phyloP scores from a whole-genome alignment of 805 yeast species.

The Yamadazyma nakazawae region DNA sequence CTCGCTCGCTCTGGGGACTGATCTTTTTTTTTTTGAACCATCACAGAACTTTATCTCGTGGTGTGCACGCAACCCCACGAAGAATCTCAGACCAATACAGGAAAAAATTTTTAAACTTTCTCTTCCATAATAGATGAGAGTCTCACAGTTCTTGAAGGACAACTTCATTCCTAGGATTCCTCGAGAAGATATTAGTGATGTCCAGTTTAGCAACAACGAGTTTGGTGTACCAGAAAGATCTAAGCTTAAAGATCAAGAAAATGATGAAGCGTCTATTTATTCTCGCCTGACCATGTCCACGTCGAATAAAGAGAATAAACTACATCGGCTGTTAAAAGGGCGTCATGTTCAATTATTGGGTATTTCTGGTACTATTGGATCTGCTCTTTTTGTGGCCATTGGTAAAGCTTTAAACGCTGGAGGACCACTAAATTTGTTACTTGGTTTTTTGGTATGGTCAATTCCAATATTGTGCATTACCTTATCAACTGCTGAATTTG shows the following conservation, averaged over 20 bases:
- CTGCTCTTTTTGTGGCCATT: slow-evolving; percentile 72
- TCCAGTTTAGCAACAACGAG: neutral
- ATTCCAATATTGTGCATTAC: slow-evolving; percentile 66
- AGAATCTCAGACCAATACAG: neutral
- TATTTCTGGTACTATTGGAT: slow-evolving; percentile 80
- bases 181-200: slow-evolving; percentile 2
- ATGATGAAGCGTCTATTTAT: slow-evolving; percentile 13
- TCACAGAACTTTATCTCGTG: no score
- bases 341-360: slow-evolving; percentile 79
- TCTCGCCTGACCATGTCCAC: slow-evolving; percentile 16
- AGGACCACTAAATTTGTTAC: slow-evolving; percentile 67
- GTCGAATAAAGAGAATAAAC: slow-evolving; percentile 10
- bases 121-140: slow-evolving; percentile 1
- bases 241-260: neutral
- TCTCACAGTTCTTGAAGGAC: slow-evolving; percentile 12
- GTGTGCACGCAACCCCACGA: slow-evolving; percentile 5
- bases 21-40: no score
- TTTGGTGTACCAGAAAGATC: neutral
- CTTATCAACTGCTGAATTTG: slow-evolving; percentile 73
- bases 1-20: no score
- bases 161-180: slow-evolving; percentile 16
- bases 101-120: neutral
- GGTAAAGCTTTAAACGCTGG: slow-evolving; percentile 62
- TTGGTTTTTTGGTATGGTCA: slow-evolving; percentile 68
- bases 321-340: slow-evolving; percentile 49